Base-by-base conservation (phyloP, 768 basidiomycete species). In the Tulasnella sp. region DNA sequence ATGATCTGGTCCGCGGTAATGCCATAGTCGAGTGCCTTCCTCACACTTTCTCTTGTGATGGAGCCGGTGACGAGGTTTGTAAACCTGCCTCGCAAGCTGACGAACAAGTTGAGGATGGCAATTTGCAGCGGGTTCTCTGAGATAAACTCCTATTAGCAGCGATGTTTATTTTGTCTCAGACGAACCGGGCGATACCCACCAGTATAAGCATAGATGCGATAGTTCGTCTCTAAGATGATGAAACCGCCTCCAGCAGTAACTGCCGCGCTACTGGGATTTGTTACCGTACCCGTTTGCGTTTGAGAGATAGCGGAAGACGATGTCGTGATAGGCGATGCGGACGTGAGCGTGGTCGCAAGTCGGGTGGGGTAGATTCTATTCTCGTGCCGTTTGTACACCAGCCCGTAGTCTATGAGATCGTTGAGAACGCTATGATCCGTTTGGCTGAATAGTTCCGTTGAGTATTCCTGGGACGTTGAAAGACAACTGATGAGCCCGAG, bases 141-240 rank as follows among this genome's bases (percentile, higher is more conserved):
- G 74, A 73, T 64, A 64, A 75, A 73, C 36, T 9, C 3, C 22
- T 41, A 11, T 44, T n/a, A 69, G 34, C 29, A n/a, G 17, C 12
- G 40, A 19, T 26, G 8, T 3, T 5, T 19, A 22, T 19, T 74
- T 11, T 37, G 6, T 12, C 17, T 44, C 40, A 17, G 3, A 44
- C 1, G 40, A n/a, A 14, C 19, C 37, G 69, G 73, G 80, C 72
- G 71, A 42, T 36, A 72, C 82, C 67, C 79, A 95, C 95, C 90
- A 40, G 97, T 99, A 80, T 99, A 99, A 5, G 97, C 97, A 79
- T 98, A 99, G 75, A 99, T 82, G 76, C 95, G 90, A 82, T 98
- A 98, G 82, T 99, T 98, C 22, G 97, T 98, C 83, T 99, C 97
- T 52, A 99, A 85, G 75, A 98, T 89, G 76, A 98, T 90, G 83